phyloP scores from a whole-genome alignment of 331 rosid species.

The Rhamnella rubrinervis region DNA sequence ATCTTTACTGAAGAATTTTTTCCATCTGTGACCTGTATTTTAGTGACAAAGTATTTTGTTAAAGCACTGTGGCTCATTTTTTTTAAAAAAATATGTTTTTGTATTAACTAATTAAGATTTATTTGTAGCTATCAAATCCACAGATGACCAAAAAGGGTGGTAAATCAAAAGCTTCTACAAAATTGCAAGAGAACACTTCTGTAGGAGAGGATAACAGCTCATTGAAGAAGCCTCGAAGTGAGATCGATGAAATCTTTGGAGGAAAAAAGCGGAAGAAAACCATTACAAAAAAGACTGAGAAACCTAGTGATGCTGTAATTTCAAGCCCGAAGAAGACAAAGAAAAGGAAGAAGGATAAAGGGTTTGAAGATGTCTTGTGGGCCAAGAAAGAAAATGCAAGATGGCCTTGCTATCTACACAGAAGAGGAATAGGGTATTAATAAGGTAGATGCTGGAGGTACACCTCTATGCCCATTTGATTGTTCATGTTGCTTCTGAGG shows the following conservation, averaged over 20 bases:
- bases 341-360: slow-evolving; percentile 24
- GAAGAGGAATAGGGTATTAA: slow-evolving; percentile 69
- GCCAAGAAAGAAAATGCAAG: slow-evolving; percentile 48
- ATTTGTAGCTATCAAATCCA: too few relatives aligned
- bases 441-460: slow-evolving; percentile 64
- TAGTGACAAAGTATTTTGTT: too few relatives aligned
- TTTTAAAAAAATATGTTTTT: too few relatives aligned
- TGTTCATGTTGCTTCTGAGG: slow-evolving; percentile 79
- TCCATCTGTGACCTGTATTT: too few relatives aligned
- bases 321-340: slow-evolving; percentile 30
- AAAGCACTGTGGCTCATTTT: too few relatives aligned
- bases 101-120: too few relatives aligned
- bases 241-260: not conserved
- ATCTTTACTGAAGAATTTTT: too few relatives aligned
- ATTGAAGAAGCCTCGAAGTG: not conserved
- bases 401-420: slow-evolving; percentile 59
- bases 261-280: slow-evolving; percentile 46
- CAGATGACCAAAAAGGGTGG: too few relatives aligned
- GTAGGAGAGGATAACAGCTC: too few relatives aligned
- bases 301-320: slow-evolving; percentile 17
- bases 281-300: slow-evolving; percentile 20
- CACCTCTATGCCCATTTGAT: slow-evolving; percentile 87
- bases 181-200: too few relatives aligned
- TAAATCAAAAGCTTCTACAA: too few relatives aligned
- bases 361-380: slow-evolving; percentile 30